Conservation (phyloP, 371 early-diverging fungal species). For the Actinomortierella wolfii region DNA sequence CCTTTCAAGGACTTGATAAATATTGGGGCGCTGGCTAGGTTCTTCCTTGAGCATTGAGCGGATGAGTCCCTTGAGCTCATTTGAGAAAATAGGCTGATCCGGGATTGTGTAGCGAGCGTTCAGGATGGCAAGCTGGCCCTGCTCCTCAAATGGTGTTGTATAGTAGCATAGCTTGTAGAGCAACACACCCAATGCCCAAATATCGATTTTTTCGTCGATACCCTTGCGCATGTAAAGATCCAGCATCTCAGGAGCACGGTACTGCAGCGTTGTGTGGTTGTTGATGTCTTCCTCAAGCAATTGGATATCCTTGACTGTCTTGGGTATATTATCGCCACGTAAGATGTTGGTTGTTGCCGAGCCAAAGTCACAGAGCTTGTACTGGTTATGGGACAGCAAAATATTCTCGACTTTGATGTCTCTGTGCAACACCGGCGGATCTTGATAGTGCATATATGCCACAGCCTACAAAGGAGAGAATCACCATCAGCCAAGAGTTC, state of each 20-base stretch:
- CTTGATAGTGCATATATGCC: conserved; percentile 86
- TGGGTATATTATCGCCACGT: conserved; percentile 53
- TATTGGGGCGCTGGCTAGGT: conserved; percentile 71
- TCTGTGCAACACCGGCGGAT: conserved; percentile 77
- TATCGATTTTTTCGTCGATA: conserved; percentile 77
- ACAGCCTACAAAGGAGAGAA: conserved; percentile 63
- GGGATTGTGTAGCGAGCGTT: conserved; percentile 89
- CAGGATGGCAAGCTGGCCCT: conserved; percentile 83
- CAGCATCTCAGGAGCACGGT: conserved; percentile 92
- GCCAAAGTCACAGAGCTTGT: conserved; percentile 95
- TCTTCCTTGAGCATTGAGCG: conserved; percentile 78
- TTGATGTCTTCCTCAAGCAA: conserved; percentile 88
- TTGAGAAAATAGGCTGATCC: conserved; percentile 69
- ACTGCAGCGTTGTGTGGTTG: conserved; percentile 88
- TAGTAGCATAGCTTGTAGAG: conserved; percentile 85
- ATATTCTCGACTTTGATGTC: conserved; percentile 85
- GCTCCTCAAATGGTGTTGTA: conserved; percentile 94
- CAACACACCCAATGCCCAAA: conserved; percentile 88
- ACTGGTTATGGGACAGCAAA: conserved; percentile 54
- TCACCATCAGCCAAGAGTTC: conserved; percentile 1
- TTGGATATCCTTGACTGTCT: conserved; percentile 67
- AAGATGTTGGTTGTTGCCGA: conserved; percentile 79
- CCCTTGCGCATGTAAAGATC: conserved; percentile 85
- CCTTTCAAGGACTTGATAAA: conserved; percentile 72
- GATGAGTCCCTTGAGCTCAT: conserved; percentile 65